Conservation (phyloP, 225 moss, liverwort and hornwort genomes). For the Neckera pumila region DNA sequence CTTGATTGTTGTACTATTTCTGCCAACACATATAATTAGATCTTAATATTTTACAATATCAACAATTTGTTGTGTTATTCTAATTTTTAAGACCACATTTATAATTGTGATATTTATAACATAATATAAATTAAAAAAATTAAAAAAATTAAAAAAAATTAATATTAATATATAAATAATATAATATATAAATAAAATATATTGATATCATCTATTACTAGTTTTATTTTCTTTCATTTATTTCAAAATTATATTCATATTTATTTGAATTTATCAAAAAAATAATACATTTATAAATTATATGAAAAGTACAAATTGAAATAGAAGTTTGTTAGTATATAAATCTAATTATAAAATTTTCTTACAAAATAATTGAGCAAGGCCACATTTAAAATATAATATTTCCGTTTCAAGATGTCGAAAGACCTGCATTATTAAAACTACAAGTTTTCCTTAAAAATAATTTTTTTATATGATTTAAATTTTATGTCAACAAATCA, state of each 20-base stretch:
- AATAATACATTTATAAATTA: too few species aligned
- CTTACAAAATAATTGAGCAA: constrained; percentile 24
- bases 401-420: background rate
- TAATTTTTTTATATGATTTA: too few species aligned
- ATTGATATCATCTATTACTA: background rate
- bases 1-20: constrained; percentile 3
- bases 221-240: background rate
- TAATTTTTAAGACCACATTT: background rate
- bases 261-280: background rate
- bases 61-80: background rate
- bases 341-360: accelerated
- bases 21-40: background rate
- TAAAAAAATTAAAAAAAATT: background rate
- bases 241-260: too few species aligned
- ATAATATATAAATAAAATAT: background rate
- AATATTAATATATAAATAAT: too few species aligned
- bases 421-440: background rate
- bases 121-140: too few species aligned
- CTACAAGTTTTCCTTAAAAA: too few species aligned
- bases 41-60: background rate
- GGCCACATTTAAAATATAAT: background rate
- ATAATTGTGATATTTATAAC: too few species aligned
- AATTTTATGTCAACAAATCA: too few species aligned
- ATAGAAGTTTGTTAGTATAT: background rate
- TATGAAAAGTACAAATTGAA: background rate